Conservation (phyloP, 257 asterid species). For the Solanum acaule region DNA sequence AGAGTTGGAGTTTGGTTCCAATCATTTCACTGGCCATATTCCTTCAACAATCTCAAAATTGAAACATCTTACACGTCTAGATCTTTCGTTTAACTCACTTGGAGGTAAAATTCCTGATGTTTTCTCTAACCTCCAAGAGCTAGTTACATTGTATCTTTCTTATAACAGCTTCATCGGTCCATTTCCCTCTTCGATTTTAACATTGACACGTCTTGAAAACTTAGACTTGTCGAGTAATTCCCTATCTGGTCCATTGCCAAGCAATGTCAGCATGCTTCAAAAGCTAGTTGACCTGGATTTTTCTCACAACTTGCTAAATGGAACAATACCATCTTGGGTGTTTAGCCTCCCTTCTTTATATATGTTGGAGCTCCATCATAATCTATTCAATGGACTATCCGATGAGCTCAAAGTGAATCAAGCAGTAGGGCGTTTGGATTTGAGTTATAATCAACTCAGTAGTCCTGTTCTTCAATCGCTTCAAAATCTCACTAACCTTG, state of each 20-base stretch:
- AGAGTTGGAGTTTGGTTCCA: background rate
- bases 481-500: background rate
- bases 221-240: background rate
- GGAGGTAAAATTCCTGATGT: background rate
- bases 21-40: background rate
- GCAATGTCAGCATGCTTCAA: no score
- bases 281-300: no score
- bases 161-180: background rate
- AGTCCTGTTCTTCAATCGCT: background rate
- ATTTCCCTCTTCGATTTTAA: background rate
- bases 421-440: no score
- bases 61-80: background rate
- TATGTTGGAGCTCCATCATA: no score
- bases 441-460: background rate
- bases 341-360: no score
- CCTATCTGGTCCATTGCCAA: no score
- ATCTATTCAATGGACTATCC: no score
- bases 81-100: background rate
- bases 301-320: no score
- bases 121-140: background rate
- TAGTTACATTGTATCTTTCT: background rate
- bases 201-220: background rate
- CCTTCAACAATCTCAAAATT: background rate
- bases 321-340: no score
- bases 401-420: no score